Evolutionary conservation across 805 yeast species (phyloP).

Genomic region (Cyberlindnera mrakii): DNA sequence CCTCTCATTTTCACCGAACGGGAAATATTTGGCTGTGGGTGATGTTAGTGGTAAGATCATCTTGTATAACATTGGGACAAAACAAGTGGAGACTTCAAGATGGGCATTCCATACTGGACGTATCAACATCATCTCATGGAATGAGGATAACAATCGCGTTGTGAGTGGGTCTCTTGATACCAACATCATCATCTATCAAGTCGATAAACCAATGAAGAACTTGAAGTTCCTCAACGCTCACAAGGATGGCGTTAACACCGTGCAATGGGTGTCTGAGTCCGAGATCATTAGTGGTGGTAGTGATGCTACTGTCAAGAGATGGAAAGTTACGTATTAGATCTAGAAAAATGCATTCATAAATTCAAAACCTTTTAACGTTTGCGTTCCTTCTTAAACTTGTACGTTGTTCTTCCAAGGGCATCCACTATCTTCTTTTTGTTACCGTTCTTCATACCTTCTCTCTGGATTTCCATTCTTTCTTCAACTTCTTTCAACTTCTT

Average conservation of each 20-base stretch:
- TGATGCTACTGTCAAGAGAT: constrained; percentile 74
- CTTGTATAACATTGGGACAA: constrained; percentile 53
- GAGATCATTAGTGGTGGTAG: constrained; percentile 65
- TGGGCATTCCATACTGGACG: constrained; percentile 95
- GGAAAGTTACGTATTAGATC: constrained; percentile 38
- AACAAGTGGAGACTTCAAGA: constrained; percentile 64
- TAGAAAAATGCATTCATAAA: neutral
- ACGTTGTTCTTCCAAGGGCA: constrained; percentile 60
- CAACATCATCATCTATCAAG: constrained; percentile 72
- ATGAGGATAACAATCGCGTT: constrained; percentile 60
- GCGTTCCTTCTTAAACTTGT: constrained; percentile 82
- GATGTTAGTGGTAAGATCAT: constrained; percentile 82
- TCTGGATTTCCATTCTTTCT: constrained; percentile 66
- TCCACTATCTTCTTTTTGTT: constrained; percentile 69
- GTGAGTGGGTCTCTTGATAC: constrained; percentile 84
- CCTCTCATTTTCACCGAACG: constrained; percentile 67
- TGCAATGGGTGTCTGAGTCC: constrained; percentile 54
- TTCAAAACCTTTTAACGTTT: constrained; percentile 33
- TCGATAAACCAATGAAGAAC: constrained; percentile 70
- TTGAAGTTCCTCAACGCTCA: constrained; percentile 75
- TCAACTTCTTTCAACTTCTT: constrained; percentile 63
- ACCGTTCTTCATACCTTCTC: constrained; percentile 88
- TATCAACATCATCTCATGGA: constrained; percentile 76
- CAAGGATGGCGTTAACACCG: constrained; percentile 77
- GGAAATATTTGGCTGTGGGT: constrained; percentile 70